phyloP scores from a whole-genome alignment of 2,329 filamentous ascomycete species.

The Colletotrichum magnum region DNA sequence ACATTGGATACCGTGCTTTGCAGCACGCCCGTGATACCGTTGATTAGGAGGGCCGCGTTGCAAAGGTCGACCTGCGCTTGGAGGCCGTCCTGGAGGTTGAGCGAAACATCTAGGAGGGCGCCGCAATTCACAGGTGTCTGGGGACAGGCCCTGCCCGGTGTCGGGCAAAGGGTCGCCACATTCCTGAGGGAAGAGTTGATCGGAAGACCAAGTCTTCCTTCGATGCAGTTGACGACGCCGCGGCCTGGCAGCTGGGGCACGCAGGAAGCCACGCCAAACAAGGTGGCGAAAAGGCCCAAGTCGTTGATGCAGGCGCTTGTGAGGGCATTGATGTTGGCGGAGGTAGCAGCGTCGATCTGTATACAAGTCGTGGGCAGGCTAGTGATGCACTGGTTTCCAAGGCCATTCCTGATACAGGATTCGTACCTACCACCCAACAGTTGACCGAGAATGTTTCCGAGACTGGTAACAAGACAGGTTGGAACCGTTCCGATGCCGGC shows the following conservation, averaged over 20 bases:
- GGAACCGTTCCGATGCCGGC: not conserved
- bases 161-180: not conserved
- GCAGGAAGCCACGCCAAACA: too few species aligned
- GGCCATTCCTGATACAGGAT: not conserved
- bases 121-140: conserved; percentile 5
- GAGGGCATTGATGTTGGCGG: not conserved
- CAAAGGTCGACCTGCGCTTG: conserved; percentile 5
- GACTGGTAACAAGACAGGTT: not conserved
- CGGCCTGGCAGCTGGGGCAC: not conserved
- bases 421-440: not conserved
- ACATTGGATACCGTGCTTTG: not conserved
- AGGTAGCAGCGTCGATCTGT: not conserved
- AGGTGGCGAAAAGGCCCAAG: not conserved
- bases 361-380: not conserved
- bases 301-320: not conserved
- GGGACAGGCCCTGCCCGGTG: not conserved
- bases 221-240: conserved; percentile 16
- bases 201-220: not conserved
- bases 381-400: not conserved
- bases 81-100: not conserved
- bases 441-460: not conserved
- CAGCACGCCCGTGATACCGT: not conserved
- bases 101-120: conserved; percentile 1
- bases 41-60: not conserved
- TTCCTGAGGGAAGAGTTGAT: not conserved